phyloP scores from a whole-genome alignment of 768 basidiomycete genomes.

The Agrocybe pediades region DNA sequence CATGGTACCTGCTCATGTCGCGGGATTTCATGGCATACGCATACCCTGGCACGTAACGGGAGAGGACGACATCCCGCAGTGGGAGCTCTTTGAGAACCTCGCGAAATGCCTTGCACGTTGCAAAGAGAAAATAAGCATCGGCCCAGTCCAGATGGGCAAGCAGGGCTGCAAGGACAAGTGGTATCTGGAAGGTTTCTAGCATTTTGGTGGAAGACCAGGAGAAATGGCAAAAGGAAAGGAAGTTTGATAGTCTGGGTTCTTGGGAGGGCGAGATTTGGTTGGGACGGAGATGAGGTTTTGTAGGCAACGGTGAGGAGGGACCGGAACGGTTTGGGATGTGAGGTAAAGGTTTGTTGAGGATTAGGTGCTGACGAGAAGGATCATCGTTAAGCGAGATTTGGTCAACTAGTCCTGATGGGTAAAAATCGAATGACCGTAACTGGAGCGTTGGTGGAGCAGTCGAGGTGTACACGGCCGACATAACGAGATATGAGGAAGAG shows the following conservation, averaged over 20 bases:
- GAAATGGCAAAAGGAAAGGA: conserved; percentile 13
- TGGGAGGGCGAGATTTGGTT: background rate
- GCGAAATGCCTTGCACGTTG: conserved; percentile 34
- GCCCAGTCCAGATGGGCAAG: conserved; percentile 38
- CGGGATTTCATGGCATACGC: conserved; percentile 39
- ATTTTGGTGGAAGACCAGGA: conserved; percentile 10
- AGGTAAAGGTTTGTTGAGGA: background rate
- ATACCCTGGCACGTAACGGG: conserved; percentile 63
- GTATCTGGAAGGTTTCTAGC: conserved; percentile 18
- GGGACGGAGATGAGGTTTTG: background rate
- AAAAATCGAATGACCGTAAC: background rate
- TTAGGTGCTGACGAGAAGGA: background rate
- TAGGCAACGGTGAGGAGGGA: background rate
- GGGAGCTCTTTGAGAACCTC: conserved; percentile 27
- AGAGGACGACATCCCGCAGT: conserved; percentile 40
- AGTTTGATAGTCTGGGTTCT: conserved; percentile 17
- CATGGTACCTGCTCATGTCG: conserved; percentile 40
- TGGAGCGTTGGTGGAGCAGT: background rate
- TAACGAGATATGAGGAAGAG: background rate
- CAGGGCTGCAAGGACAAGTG: conserved; percentile 26
- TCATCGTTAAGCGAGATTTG: background rate
- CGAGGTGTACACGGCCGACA: background rate
- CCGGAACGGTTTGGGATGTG: background rate
- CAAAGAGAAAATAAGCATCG: conserved; percentile 38
- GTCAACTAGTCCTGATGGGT: background rate